These are phyloP conservation scores for Carpinus fangiana DNA, from an alignment of 306 rosid genomes.

Conservation along the genomic window DNA sequence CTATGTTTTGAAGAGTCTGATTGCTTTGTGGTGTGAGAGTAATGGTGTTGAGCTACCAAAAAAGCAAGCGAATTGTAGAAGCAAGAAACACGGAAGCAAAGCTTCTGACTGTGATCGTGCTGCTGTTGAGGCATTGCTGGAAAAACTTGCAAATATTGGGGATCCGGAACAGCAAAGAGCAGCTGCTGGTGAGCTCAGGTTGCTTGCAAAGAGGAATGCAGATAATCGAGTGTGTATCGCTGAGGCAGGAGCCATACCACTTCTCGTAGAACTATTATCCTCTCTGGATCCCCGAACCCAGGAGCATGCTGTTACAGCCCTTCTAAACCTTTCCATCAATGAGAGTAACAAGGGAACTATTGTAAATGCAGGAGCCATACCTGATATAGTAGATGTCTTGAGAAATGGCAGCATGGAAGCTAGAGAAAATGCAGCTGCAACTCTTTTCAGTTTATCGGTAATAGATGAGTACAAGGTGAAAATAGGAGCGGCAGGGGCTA, in stretches of 20 bases:
- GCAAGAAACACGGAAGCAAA: constrained; percentile 66
- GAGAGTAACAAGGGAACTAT: constrained; percentile 89
- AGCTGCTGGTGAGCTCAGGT: constrained; percentile 93
- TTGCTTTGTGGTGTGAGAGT: constrained; percentile 95
- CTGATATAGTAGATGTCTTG: constrained; percentile 90
- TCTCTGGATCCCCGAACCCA: constrained; percentile 81
- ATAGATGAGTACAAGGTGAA: constrained; percentile 89
- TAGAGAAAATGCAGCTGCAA: constrained; percentile 97
- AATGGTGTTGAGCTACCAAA: constrained; percentile 92
- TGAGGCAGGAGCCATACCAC: constrained; percentile 96
- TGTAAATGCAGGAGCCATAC: constrained; percentile 89
- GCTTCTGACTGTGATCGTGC: constrained; percentile 75
- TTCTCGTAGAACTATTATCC: constrained; percentile 80
- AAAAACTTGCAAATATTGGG: constrained; percentile 62
- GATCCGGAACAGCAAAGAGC: constrained; percentile 83
- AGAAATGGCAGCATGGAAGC: constrained; percentile 95
- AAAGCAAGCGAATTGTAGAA: constrained; percentile 66
- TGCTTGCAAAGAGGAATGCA: constrained; percentile 92
- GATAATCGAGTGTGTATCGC: constrained; percentile 96
- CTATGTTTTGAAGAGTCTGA: constrained; percentile 92
- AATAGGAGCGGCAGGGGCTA: constrained; percentile 98
- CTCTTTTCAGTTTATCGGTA: constrained; percentile 91
- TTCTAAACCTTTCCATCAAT: constrained; percentile 88
- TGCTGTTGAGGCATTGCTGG: constrained; percentile 56
- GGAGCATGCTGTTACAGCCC: constrained; percentile 97